phyloP scores from a whole-genome alignment of 2,329 filamentous ascomycete species.

The Nigrospora sphaerica region DNA sequence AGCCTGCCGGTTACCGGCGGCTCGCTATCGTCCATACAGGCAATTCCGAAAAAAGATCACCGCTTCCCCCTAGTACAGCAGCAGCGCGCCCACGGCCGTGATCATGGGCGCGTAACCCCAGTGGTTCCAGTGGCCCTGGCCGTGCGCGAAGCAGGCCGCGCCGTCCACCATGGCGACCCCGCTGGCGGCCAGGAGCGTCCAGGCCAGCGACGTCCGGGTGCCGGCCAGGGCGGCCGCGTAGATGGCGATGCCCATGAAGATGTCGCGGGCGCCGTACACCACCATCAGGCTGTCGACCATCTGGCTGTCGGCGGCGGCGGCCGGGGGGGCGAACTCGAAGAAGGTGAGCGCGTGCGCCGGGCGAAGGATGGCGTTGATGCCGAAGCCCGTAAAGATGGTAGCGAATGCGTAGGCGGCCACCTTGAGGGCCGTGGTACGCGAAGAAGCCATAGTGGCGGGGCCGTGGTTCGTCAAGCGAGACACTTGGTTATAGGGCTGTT shows the following conservation, averaged over 20 bases:
- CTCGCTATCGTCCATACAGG: too few relatives aligned
- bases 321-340: slow-evolving; percentile 27
- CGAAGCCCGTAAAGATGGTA: slow-evolving; percentile 23
- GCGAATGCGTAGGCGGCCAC: slow-evolving; percentile 7
- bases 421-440: not conserved
- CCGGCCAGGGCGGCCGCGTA: slow-evolving; percentile 28
- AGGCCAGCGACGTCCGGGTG: slow-evolving; percentile 29
- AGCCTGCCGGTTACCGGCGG: too few relatives aligned
- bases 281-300: slow-evolving; percentile 36
- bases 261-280: slow-evolving; percentile 39
- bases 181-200: slow-evolving; percentile 32
- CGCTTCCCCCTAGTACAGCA: not conserved
- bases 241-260: slow-evolving; percentile 38
- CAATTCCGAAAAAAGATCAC: too few relatives aligned
- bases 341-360: slow-evolving; percentile 25
- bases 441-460: not conserved
- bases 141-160: slow-evolving; percentile 28
- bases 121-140: slow-evolving; percentile 37
- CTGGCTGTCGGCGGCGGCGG: slow-evolving; percentile 21
- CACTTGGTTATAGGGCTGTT: too few relatives aligned
- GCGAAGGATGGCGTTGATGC: slow-evolving; percentile 29
- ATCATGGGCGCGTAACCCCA: slow-evolving; percentile 39
- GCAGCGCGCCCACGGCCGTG: slow-evolving; percentile 19
- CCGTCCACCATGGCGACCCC: slow-evolving; percentile 39
- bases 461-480: too few relatives aligned